Evolutionary conservation across 192 early-diverging fungal species (phyloP), one percentile per base, ranked within the genome.

Genomic region (Powellomyces hirtus): DNA sequence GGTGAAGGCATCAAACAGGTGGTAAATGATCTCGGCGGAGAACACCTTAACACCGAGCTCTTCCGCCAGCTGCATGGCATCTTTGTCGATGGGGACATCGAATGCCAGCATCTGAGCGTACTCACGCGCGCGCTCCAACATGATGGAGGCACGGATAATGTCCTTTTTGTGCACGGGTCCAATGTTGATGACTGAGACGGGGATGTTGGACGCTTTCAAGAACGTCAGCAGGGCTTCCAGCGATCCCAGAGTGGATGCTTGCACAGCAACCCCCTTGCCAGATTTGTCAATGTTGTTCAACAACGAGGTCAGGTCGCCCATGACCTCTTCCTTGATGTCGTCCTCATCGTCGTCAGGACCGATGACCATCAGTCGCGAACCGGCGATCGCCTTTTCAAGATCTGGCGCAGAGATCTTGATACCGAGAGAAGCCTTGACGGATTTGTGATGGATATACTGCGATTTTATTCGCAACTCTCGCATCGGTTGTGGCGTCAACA

Each of bases 401-500:
- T 90, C 93, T 26, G 92, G 92, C 0, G 97, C 97, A 46, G 86
- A 74, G 75, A 99, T 95, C 82, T 98, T 99, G 61, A 99, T 82
- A 77, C 97, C 97, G 72, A 96, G 79, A 14, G 97, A 91, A 18
- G 97, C 97, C 84, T 96, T 97, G 73, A 99, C 90, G 56, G 84
- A 78, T 78, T 98, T 97, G 86, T 98, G 92, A 71, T 99, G 95
- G 33, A 95, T 83, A 67, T 99, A 99, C 14, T 87, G 85, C 1
- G 94, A 96, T 78, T 99, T 99, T 75, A 99, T 85, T 68, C 97
- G 93, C 59, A 99, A 77, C 83, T 99, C 97, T 34, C 90, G 84
- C 87, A 99, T 85, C 6, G 97, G 97, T 78, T 99, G 96, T n/a
- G 97, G 97, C n/a, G 97, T 99, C 61, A 98, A 76, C 64, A 99